Evolutionary conservation across 768 basidiomycete species (phyloP), one percentile per base, ranked within the genome.

Genomic region (Boletus rubroflammeus): DNA sequence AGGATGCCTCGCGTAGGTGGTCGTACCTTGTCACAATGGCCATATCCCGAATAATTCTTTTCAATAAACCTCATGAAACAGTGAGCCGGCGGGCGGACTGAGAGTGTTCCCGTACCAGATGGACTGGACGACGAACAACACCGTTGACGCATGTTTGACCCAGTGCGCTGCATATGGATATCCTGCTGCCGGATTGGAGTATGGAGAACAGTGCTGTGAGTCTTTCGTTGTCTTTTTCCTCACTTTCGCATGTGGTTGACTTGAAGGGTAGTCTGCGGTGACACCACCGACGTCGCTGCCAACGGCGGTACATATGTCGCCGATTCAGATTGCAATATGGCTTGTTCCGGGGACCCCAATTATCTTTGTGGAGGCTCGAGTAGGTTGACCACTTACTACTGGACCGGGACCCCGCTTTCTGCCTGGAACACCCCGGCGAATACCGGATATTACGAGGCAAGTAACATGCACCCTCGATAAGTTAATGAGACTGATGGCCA

Each of bases 101-200:
- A 77, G 79, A 39, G 72, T 83, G 21, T 83, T 90, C 71, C 81
- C 83, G 0, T 79, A 85, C 63, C 76, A 87, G 65, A 72, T 83
- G 28, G 76, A 82, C 36, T 79, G 78, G 74, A 69, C 76, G 11
- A 75, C 70, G 2, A 88, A 87, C 65, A 89, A 85, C 61, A 80
- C 85, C 5, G 83, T 83, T 5, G 67, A 78, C 0, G 77, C 77
- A 1, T 93, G 90, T 62, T 73, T 90, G 60, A 77, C 68, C 41
- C 85, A 84, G 63, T 92, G 90, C 60, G 77, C 82, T 14, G 75
- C 77, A 1, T 90, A 82, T 58, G 90, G 90, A 6, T 93, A 80
- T 63, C 77, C 84, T 2, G 88, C 79, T 39, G 82, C 83, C 25
- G 89, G 86, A 26, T 74, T 85, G 55, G 90, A 85, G 71, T 88